Evolutionary conservation across 2,329 filamentous ascomycete species (phyloP).

Genomic region (Fusarium keratoplasticum): DNA sequence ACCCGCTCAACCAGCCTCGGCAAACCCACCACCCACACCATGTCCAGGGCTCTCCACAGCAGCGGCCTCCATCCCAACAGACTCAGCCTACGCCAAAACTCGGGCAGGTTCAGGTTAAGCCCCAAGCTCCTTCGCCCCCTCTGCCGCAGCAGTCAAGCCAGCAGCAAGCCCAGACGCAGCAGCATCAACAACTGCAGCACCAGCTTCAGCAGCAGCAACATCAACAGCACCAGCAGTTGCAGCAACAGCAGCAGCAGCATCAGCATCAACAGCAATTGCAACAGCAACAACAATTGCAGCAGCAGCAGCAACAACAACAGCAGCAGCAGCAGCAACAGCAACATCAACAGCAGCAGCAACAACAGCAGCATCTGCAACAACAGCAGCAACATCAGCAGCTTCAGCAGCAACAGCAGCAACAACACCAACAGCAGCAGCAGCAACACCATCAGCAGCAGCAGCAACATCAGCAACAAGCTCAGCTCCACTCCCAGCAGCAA

Average conservation of each 20-base stretch:
- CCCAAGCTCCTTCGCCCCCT: conserved; percentile 47
- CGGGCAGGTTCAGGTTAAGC: conserved; percentile 49
- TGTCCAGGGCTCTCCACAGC: conserved; percentile 47
- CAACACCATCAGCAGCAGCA: conserved; percentile 45
- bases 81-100: conserved; percentile 46
- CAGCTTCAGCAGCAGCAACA: conserved; percentile 44
- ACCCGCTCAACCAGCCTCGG: conserved; percentile 43
- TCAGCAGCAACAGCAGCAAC: conserved; percentile 45
- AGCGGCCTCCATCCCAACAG: conserved; percentile 54
- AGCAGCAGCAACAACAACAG: conserved; percentile 47
- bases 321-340: conserved; percentile 44
- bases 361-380: conserved; percentile 47
- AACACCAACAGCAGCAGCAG: conserved; percentile 42
- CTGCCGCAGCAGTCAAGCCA: conserved; percentile 46
- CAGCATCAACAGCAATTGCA: conserved; percentile 41
- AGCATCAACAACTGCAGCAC: conserved; percentile 46
- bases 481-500: conserved; percentile 39
- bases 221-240: conserved; percentile 47
- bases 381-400: conserved; percentile 44
- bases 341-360: conserved; percentile 42
- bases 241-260: conserved; percentile 41
- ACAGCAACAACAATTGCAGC: conserved; percentile 49
- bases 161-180: conserved; percentile 39
- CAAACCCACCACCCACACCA: conserved; percentile 44
- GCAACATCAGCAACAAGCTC: conserved; percentile 45